Evolutionary conservation across 768 basidiomycete genomes (phyloP).

Genomic region (Lactarius psammicola): DNA sequence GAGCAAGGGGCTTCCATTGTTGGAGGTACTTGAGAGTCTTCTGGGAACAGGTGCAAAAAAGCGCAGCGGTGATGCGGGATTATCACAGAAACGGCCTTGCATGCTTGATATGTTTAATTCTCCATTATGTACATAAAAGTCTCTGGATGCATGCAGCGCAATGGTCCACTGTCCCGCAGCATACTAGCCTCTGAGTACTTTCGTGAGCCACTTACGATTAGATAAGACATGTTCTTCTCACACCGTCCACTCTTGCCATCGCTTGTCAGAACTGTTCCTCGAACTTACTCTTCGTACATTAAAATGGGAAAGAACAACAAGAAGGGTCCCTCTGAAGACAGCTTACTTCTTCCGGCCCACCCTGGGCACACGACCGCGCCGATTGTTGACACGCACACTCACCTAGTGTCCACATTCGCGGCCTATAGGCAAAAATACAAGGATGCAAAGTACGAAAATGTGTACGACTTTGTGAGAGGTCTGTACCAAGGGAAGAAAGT

Average conservation of each 20-base stretch:
- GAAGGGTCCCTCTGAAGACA: conserved; percentile 23
- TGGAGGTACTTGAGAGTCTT: too few species aligned
- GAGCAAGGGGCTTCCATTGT: too few species aligned
- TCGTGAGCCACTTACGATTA: too few species aligned
- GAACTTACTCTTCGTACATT: neutral
- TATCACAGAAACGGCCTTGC: too few species aligned
- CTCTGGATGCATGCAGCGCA: too few species aligned
- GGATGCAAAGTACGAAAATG: conserved; percentile 48
- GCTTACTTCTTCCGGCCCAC: conserved; percentile 23
- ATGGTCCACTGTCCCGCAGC: too few species aligned
- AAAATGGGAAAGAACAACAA: conserved; percentile 28
- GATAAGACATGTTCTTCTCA: conserved; percentile 1
- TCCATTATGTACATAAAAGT: too few species aligned
- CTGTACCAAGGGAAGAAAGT: conserved; percentile 59
- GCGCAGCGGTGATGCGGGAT: too few species aligned
- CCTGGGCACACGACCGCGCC: conserved; percentile 30
- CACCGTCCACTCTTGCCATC: neutral
- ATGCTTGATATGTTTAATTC: too few species aligned
- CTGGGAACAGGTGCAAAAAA: too few species aligned
- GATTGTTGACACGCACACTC: conserved; percentile 84
- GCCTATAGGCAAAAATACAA: conserved; percentile 63
- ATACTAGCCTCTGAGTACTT: too few species aligned
- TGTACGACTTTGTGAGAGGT: conserved; percentile 67
- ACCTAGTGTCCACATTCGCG: conserved; percentile 71
- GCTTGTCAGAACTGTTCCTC: neutral